A percentile compares a stretch with the other conserved stretches of the same genome.
Conservation (phyloP, 345 rosid species). For the Aegle marmelos region DNA sequence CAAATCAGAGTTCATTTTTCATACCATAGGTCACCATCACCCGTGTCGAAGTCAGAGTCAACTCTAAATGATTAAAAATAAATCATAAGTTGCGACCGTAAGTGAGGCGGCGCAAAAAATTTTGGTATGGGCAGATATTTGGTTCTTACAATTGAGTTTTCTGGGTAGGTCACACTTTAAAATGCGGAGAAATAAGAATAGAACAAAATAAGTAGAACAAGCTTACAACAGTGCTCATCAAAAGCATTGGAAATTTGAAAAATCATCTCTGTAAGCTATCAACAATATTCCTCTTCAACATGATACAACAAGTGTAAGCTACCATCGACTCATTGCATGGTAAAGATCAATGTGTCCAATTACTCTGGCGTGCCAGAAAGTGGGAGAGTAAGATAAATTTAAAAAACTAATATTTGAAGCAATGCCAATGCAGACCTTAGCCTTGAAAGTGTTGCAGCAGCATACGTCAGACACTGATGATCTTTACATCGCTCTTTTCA, state of each 20-base stretch:
- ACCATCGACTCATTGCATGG: not conserved
- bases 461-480: not conserved
- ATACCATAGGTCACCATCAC: no score
- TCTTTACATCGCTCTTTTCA: not conserved
- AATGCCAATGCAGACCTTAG: slow-evolving; percentile 2
- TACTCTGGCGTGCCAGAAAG: not conserved
- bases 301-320: not conserved
- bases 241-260: not conserved
- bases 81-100: no score
- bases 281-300: slow-evolving; percentile 13
- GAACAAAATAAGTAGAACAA: no score
- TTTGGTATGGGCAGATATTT: no score
- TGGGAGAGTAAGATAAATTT: slow-evolving; percentile 1
- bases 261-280: not conserved
- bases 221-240: no score
- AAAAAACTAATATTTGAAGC: not conserved
- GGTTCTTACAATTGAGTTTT: no score
- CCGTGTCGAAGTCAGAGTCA: no score
- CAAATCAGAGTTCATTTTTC: no score
- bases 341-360: slow-evolving; percentile 3
- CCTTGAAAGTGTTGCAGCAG: slow-evolving; percentile 4
- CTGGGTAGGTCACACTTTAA: no score
- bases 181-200: no score
- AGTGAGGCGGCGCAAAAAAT: no score
- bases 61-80: no score